Base-by-base conservation (phyloP, 345 rosid species). In the Laguncularia racemosa region DNA sequence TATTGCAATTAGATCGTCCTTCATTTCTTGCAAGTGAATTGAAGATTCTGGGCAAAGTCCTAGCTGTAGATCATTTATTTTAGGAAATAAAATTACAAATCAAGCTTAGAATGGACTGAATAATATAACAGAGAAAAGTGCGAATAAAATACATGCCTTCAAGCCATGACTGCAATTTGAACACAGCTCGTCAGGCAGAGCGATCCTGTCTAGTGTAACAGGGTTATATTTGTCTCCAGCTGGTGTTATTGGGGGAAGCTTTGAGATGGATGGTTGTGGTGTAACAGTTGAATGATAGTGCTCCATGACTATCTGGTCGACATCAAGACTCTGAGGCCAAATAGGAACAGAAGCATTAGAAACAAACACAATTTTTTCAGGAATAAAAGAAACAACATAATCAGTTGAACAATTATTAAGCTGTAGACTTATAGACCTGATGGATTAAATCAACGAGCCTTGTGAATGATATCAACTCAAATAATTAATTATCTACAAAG, bases 281-380 rank as follows among this genome's bases (percentile, higher is more conserved):
- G 96, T 89, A 71, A 73, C 62, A 58, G 67, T 65, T 56, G 96
- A 78, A 56, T 87, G 88, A 76, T 84, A 85, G 76, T 89, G 98
- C 64, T 87, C 87, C 78, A 80, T 83, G 64, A 82, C 72, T 67
- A 93, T 89, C 73, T 83, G 97, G 73, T 93, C 97, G 61, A 93
- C 80, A 62, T 89, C 99, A 69, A 93, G 82, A 74, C 73, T 74
- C 99, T 93, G 86, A 74, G 75, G 61, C 61, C 55, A 66, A 73
- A 66, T 57, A 40, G 33, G 23, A 21, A 10, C 16, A 23, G 28
- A 16, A 18, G 18, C 12, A 52, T 56, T 21, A 28, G 53, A 47
- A 16, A 21, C 50, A 64, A 18, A 45, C 62, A 53, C 1, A 48
- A 64, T 49, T 51, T 58, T 44, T 56, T 20, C 4, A 18, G 12